Evolutionary conservation across 2,329 filamentous ascomycete genomes (phyloP), one percentile per base, ranked within the genome.

Genomic region (Pestalotiopsis sp.): DNA sequence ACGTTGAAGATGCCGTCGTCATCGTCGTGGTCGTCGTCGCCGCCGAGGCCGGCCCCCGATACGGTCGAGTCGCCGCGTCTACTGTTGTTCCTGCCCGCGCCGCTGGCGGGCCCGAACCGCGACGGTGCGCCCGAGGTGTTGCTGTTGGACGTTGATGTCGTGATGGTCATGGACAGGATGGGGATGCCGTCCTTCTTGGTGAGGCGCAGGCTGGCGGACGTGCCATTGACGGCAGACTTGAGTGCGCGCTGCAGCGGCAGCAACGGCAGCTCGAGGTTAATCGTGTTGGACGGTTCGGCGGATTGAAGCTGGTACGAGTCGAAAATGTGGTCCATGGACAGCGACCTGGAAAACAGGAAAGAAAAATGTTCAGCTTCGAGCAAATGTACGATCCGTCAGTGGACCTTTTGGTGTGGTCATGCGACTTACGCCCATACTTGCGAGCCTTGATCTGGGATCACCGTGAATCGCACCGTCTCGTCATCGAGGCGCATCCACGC

Each of bases 191-290:
- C 93, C 77, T 96, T 97, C 80, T 98, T 98, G 27, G 95, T 98
- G 57, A 99, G 89, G 52, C 95, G 92, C 52, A 99, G 89, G 14
- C 92, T 92, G 67, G 95, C 94, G 20, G 93, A 92, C 20, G 91
- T 90, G 75, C 93, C 93, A 77, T 93, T 91, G 66, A 92, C 84
- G 59, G 95, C 95, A 45, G 95, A 98, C 75, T 92, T 94, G 69
- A 99, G 90, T n/a, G 96, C 96, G 69, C 95, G 92, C 76, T 96
- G 93, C 25, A 99, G 89, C 2, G 93, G 91, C 14, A 89, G 88
- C n/a, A 98, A 90, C 31, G 96, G 94, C 1, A 99, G 89, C 82
- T 99, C 96, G 72, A 99, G 91, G 81, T 99, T 98, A 82, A 99
- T 98, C 66, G 94, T 93, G 81, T 97, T 97, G 80, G 90, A 86